Conservation (phyloP, 2,329 filamentous ascomycete species). For the Cytospora chrysosperma region DNA sequence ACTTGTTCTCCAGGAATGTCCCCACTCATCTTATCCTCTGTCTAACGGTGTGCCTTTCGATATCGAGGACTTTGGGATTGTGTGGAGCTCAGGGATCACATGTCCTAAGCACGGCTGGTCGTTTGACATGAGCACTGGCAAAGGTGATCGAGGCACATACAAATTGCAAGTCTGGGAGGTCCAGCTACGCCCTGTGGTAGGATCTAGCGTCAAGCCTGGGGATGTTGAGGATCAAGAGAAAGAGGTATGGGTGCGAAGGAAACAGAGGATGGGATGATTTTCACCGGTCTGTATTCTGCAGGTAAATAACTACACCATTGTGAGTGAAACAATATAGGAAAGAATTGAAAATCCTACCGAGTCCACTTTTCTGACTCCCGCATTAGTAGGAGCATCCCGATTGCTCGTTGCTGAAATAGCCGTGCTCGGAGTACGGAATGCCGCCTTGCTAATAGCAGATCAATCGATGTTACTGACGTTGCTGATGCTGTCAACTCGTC, state of each 20-base stretch:
- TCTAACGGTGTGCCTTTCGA: conserved; percentile 22
- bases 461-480: not conserved
- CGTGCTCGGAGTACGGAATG: not conserved
- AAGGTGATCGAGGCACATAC: conserved; percentile 21
- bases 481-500: not conserved
- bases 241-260: conserved; percentile 25
- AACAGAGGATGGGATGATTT: conserved; percentile 20
- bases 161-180: conserved; percentile 23
- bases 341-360: not conserved
- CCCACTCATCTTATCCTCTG: conserved; percentile 24
- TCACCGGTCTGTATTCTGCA: not conserved
- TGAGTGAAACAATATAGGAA: not conserved
- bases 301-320: not conserved
- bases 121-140: conserved; percentile 19
- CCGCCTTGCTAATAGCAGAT: not conserved
- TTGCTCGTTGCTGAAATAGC: not conserved
- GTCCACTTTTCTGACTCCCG: not conserved
- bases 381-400: not conserved
- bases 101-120: conserved; percentile 25
- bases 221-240: not conserved
- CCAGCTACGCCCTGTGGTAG: conserved; percentile 15
- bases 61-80: conserved; percentile 25
- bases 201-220: not conserved
- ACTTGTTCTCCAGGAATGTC: conserved; percentile 12
- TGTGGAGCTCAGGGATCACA: conserved; percentile 21